phyloP scores from a whole-genome alignment of 75 land plant species.

The Cupressus sempervirens region DNA sequence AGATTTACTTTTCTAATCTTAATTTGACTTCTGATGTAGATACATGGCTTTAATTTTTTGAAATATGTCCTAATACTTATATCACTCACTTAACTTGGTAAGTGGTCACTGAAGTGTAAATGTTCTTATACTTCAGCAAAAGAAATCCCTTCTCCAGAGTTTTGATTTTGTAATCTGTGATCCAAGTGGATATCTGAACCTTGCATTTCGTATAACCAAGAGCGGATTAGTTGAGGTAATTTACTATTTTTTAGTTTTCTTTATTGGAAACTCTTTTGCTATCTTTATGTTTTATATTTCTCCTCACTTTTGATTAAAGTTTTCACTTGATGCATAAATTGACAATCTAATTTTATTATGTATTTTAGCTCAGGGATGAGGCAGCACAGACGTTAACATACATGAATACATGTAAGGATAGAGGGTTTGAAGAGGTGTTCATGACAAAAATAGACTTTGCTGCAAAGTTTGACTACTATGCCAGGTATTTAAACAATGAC shows the following conservation, averaged over 20 bases:
- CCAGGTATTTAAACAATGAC: constrained; percentile 42
- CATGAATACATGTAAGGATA: constrained; percentile 51
- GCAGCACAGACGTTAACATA: constrained; percentile 48
- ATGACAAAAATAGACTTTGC: constrained; percentile 70
- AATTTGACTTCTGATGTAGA: neutral
- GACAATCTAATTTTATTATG: neutral
- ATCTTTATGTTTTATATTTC: constrained; percentile 6
- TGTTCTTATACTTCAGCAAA: constrained; percentile 28
- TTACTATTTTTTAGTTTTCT: neutral
- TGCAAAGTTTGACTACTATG: constrained; percentile 77
- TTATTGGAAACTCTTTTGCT: neutral
- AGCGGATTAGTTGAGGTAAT: constrained; percentile 70
- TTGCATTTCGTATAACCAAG: constrained; percentile 61
- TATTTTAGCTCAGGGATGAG: constrained; percentile 61
- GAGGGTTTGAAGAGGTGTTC: constrained; percentile 76
- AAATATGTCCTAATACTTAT: neutral
- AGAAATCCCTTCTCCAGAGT: constrained; percentile 19
- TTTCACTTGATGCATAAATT: neutral
- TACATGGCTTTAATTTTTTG: neutral
- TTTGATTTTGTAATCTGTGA: constrained; percentile 59
- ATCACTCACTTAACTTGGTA: neutral
- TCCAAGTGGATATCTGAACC: constrained; percentile 40
- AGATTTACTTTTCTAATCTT: neutral
- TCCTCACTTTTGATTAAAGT: neutral
- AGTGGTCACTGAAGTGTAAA: neutral